Conservation (phyloP, 2,329 filamentous ascomycete species). For the Xylaria digitata region DNA sequence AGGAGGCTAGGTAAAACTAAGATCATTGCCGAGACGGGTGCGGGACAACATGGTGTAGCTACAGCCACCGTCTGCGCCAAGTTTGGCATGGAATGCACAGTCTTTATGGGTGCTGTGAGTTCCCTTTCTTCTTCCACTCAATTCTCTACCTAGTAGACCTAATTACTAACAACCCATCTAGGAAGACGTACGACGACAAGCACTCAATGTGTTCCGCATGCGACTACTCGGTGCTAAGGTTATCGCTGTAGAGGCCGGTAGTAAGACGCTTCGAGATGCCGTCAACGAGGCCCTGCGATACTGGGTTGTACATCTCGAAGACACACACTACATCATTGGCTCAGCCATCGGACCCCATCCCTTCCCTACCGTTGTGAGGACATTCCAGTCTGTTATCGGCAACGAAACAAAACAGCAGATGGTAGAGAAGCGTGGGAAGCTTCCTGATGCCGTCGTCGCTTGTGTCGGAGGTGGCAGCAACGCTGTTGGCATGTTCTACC, state of each 20-base stretch:
- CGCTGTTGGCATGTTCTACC: constrained; percentile 97
- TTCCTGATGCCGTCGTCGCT: constrained; percentile 95
- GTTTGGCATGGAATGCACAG: constrained; percentile 97
- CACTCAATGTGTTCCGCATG: constrained; percentile 98
- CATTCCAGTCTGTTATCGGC: constrained; percentile 97
- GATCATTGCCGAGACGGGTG: constrained; percentile 98
- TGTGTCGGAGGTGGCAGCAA: constrained; percentile 97
- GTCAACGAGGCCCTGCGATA: constrained; percentile 95
- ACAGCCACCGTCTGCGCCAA: constrained; percentile 98
- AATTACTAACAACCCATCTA: constrained; percentile 39
- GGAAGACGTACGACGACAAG: constrained; percentile 95
- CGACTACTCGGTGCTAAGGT: constrained; percentile 94
- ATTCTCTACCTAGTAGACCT: neutral
- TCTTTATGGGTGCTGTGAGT: constrained; percentile 90
- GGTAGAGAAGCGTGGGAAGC: constrained; percentile 82
- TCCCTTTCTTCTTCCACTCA: neutral
- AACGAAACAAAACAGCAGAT: constrained; percentile 95
- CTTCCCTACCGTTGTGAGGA: constrained; percentile 96
- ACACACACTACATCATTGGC: constrained; percentile 98
- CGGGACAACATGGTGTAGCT: constrained; percentile 96
- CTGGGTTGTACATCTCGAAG: constrained; percentile 93
- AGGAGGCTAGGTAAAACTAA: constrained; percentile 89
- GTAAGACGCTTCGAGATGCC: constrained; percentile 82
- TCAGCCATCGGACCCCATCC: constrained; percentile 97
- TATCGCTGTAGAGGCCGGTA: constrained; percentile 91